Percentiles rank a stretch among this genome's conserved stretches.
These are phyloP conservation scores for Zymoseptoria tritici DNA, from an alignment of 2,329 filamentous ascomycete species.

Conservation along the genomic window DNA sequence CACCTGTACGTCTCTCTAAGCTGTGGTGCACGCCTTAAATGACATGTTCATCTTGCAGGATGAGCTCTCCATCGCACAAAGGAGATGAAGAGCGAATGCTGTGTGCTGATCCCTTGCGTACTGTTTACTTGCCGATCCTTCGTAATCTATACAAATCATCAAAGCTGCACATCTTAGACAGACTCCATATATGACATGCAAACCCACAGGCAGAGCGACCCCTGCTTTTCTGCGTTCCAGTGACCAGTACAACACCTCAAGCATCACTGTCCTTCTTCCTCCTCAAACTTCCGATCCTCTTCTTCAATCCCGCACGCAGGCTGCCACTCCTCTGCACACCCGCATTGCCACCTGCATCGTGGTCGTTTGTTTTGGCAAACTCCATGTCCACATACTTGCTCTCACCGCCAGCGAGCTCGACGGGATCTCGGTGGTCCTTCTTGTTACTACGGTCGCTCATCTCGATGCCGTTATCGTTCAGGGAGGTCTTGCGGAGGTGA, in stretches of 20 bases:
- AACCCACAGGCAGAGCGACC: not conserved
- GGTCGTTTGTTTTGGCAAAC: slow-evolving; percentile 21
- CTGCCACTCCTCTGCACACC: slow-evolving; percentile 29
- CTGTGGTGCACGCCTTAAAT: too few relatives aligned
- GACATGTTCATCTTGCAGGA: too few relatives aligned
- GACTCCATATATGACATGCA: not conserved
- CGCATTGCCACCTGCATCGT: slow-evolving; percentile 24
- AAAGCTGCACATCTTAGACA: not conserved
- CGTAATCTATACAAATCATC: not conserved
- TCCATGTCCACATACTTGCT: slow-evolving; percentile 26
- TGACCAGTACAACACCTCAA: not conserved
- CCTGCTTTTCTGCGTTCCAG: not conserved
- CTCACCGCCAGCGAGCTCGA: slow-evolving; percentile 29
- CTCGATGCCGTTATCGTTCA: slow-evolving; percentile 36
- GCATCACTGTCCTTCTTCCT: slow-evolving; percentile 23
- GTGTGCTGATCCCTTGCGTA: too few relatives aligned
- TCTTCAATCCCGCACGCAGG: slow-evolving; percentile 36
- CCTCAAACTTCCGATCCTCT: slow-evolving; percentile 40
- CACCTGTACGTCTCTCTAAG: not conserved
- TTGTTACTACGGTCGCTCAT: slow-evolving; percentile 33
- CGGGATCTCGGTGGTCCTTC: slow-evolving; percentile 24
- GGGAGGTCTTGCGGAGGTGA: slow-evolving; percentile 54
- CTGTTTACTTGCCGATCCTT: not conserved
- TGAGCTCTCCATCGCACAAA: not conserved
- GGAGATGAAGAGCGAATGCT: too few relatives aligned